phyloP scores from a whole-genome alignment of 2,329 filamentous ascomycete genomes.

The Ploettnerulaceae sp. region DNA sequence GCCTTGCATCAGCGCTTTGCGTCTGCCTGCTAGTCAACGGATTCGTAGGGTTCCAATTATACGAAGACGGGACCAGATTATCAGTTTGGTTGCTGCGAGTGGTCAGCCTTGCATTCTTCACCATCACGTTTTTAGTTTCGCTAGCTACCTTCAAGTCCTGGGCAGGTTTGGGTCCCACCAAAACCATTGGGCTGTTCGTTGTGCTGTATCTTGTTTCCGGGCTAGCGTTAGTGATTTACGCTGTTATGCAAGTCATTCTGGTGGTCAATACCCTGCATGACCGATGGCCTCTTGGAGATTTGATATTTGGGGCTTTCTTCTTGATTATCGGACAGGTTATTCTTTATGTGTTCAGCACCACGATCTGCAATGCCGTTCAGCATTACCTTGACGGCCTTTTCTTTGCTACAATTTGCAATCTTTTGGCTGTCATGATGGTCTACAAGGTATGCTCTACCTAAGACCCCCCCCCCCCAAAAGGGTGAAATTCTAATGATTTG shows the following conservation, averaged over 20 bases:
- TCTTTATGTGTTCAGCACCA: constrained; percentile 81
- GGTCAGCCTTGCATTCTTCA: constrained; percentile 74
- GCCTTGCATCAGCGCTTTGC: constrained; percentile 77
- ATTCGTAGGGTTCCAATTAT: constrained; percentile 96
- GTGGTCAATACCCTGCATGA: constrained; percentile 89
- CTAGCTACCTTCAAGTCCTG: constrained; percentile 90
- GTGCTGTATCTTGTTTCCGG: constrained; percentile 90
- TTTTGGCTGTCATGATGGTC: constrained; percentile 97
- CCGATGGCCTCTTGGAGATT: constrained; percentile 90
- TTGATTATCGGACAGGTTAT: constrained; percentile 90
- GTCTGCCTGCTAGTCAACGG: constrained; percentile 93
- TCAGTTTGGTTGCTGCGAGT: constrained; percentile 89
- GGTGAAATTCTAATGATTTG: too few relatives aligned
- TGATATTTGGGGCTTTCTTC: constrained; percentile 84
- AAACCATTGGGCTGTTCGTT: constrained; percentile 84
- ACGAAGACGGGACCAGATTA: constrained; percentile 90
- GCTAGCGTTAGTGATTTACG: constrained; percentile 78
- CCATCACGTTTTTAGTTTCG: constrained; percentile 80
- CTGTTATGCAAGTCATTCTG: constrained; percentile 81
- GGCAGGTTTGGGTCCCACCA: constrained; percentile 78
- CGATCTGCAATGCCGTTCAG: constrained; percentile 76
- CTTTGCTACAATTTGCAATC: constrained; percentile 88
- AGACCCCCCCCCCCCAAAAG: too few relatives aligned
- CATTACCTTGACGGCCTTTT: constrained; percentile 95
- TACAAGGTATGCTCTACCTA: constrained; percentile 80